Conservation (phyloP, 257 asterid genomes). For the Mentha longifolia region DNA sequence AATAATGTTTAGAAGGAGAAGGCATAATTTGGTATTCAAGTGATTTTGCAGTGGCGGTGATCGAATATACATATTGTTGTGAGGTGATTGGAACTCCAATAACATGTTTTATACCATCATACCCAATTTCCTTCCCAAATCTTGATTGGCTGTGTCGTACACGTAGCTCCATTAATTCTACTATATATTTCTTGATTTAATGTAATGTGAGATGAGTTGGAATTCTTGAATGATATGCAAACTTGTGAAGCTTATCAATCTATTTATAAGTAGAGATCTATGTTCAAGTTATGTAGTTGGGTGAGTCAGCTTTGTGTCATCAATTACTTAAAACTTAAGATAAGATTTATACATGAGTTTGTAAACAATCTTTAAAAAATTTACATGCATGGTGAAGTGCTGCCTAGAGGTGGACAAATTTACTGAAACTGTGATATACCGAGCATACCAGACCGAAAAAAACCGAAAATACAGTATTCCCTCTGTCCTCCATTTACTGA, state of each 20-base stretch:
- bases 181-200: background rate
- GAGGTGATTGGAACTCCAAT: slow-evolving; percentile 37
- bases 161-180: slow-evolving; percentile 26
- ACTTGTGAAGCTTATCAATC: background rate
- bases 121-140: slow-evolving; percentile 24
- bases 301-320: background rate
- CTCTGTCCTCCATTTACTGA: too few relatives aligned
- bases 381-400: too few relatives aligned
- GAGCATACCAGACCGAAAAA: too few relatives aligned
- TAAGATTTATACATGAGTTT: background rate
- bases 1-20: background rate
- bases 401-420: too few relatives aligned
- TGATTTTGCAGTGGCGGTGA: background rate
- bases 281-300: background rate
- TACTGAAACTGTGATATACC: too few relatives aligned
- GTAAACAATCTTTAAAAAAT: too few relatives aligned
- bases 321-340: background rate
- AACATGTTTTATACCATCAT: background rate
- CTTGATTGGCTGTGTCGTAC: slow-evolving; percentile 23
- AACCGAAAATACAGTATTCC: too few relatives aligned
- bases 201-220: background rate
- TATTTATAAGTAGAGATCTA: background rate
- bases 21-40: background rate
- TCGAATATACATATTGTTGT: slow-evolving; percentile 14
- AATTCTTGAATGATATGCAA: background rate